phyloP scores from a whole-genome alignment of 192 early-diverging fungal genomes.

The Entophlyctis luteolus region DNA sequence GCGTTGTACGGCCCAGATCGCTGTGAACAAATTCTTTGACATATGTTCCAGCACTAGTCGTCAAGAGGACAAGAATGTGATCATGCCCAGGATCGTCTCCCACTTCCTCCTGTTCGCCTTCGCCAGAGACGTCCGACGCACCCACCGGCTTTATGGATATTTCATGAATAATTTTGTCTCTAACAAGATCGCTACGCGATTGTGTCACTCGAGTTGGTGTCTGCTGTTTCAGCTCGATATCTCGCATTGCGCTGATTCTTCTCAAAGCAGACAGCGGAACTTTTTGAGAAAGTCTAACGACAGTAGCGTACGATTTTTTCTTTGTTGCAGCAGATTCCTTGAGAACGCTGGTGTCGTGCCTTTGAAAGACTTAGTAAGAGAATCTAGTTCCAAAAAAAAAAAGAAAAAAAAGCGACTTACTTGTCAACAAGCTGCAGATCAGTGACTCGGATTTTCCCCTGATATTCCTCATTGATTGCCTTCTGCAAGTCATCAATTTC shows the following conservation, averaged over 20 bases:
- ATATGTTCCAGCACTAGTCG: constrained; percentile 85
- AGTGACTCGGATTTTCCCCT: constrained; percentile 30
- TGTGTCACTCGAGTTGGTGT: constrained; percentile 45
- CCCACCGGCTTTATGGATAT: constrained; percentile 20
- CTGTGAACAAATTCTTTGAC: constrained; percentile 96
- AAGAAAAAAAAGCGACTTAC: constrained; percentile 21
- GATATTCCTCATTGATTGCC: constrained; percentile 33
- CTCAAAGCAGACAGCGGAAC: constrained; percentile 20
- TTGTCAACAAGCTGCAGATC: constrained; percentile 39
- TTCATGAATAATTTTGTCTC: constrained; percentile 43
- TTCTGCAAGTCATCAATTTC: constrained; percentile 34
- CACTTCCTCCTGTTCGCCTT: constrained; percentile 17
- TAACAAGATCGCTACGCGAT: constrained; percentile 40
- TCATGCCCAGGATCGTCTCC: too few species aligned
- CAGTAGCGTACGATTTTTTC: constrained; percentile 41
- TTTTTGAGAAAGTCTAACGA: constrained; percentile 28
- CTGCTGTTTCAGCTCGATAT: constrained; percentile 41
- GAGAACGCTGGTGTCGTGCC: constrained; percentile 35
- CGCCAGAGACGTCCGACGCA: background rate
- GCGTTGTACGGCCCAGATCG: constrained; percentile 81
- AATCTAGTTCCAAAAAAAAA: background rate
- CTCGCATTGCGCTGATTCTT: constrained; percentile 17
- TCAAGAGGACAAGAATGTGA: too few species aligned
- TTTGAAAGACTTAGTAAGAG: background rate
- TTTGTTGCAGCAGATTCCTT: constrained; percentile 49